These are phyloP conservation scores for Helotiales sp. DNA, from an alignment of 2,329 filamentous ascomycete species.

Conservation along the genomic window DNA sequence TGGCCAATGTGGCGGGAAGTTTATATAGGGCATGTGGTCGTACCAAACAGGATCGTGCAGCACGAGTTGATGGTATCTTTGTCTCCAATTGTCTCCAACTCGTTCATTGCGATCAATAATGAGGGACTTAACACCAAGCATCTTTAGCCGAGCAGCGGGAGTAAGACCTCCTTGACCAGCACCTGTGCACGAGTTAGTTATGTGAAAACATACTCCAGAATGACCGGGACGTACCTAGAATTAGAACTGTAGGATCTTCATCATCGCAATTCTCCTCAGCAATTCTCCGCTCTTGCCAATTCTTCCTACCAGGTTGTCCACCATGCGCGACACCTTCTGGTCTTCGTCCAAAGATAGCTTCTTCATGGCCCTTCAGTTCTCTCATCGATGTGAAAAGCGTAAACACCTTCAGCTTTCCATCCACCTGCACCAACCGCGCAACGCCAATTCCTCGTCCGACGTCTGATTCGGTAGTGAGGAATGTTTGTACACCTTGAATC, in stretches of 20 bases:
- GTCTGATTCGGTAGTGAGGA: constrained; percentile 52
- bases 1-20: constrained; percentile 66
- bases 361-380: constrained; percentile 54
- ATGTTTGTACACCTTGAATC: constrained; percentile 55
- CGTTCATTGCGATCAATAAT: constrained; percentile 58
- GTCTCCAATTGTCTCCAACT: constrained; percentile 65
- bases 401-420: constrained; percentile 58
- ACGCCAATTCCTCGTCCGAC: constrained; percentile 57
- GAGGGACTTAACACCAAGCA: constrained; percentile 54
- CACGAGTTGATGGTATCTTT: constrained; percentile 60
- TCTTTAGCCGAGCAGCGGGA: constrained; percentile 57
- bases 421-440: constrained; percentile 46
- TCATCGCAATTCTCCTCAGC: constrained; percentile 46
- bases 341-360: constrained; percentile 46
- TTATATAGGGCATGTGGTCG: constrained; percentile 62
- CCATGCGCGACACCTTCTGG: constrained; percentile 58
- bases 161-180: constrained; percentile 62
- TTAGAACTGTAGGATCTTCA: constrained; percentile 55
- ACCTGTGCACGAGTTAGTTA: constrained; percentile 38
- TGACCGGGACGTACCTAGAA: constrained; percentile 50
- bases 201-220: background rate
- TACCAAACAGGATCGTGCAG: constrained; percentile 64
- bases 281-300: constrained; percentile 57
- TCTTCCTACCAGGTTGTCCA: constrained; percentile 50
- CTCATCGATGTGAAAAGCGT: constrained; percentile 60